Conservation (phyloP, 495 filamentous ascomycete species). For the Penicillium paxilli region DNA sequence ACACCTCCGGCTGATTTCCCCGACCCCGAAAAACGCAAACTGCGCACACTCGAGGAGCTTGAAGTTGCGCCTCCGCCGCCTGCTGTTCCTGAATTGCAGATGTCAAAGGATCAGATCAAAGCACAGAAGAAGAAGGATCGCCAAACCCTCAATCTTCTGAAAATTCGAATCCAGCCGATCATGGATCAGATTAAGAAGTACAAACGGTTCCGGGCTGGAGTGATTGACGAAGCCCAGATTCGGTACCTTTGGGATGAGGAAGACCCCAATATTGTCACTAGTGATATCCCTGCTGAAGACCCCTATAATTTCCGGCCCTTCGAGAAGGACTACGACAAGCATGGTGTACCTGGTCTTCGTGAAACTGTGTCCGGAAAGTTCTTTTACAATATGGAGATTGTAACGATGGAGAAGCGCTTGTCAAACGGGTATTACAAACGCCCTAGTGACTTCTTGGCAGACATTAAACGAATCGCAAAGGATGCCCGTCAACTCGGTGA, state of each 20-base stretch:
- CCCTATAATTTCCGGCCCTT: slow-evolving; percentile 64
- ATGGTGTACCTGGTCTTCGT: slow-evolving; percentile 69
- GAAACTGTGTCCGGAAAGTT: slow-evolving; percentile 74
- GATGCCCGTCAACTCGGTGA: slow-evolving; percentile 78
- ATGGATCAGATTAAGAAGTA: slow-evolving; percentile 94
- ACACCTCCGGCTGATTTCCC: slow-evolving; percentile 83
- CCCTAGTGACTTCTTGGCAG: slow-evolving; percentile 80
- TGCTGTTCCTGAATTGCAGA: slow-evolving; percentile 49
- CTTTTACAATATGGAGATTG: slow-evolving; percentile 92
- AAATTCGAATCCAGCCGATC: slow-evolving; percentile 82
- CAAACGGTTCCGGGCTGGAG: slow-evolving; percentile 76
- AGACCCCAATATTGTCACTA: slow-evolving; percentile 75
- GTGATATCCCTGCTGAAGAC: slow-evolving; percentile 66
- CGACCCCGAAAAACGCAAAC: slow-evolving; percentile 79
- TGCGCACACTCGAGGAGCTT: slow-evolving; percentile 74
- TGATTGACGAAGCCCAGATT: slow-evolving; percentile 71
- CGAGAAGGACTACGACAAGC: slow-evolving; percentile 69
- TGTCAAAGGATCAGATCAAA: slow-evolving; percentile 74
- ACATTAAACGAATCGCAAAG: slow-evolving; percentile 78
- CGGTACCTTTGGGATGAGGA: slow-evolving; percentile 79
- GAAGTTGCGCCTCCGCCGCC: slow-evolving; percentile 73
- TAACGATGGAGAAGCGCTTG: slow-evolving; percentile 88
- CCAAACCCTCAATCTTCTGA: slow-evolving; percentile 77
- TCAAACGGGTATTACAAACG: slow-evolving; percentile 94
- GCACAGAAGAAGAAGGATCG: slow-evolving; percentile 79